Conservation (phyloP, 495 filamentous ascomycete species). For the Aspergillus kassunensis region DNA sequence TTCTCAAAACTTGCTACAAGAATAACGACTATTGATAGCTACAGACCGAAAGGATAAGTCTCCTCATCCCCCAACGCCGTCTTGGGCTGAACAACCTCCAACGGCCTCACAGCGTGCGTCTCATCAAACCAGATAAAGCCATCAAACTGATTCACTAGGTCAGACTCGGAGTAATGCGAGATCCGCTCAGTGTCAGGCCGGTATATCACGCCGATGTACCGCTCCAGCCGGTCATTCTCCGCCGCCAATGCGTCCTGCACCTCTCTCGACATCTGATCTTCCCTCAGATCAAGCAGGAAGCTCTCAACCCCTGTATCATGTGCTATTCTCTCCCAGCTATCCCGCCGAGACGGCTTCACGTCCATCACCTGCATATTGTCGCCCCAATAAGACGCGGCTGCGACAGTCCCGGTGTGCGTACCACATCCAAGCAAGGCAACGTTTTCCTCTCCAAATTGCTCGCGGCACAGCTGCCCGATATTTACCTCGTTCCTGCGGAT, state of each 20-base stretch:
- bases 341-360: conserved; percentile 36
- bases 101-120: conserved; percentile 46
- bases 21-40: neutral
- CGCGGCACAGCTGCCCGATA: conserved; percentile 53
- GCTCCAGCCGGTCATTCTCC: conserved; percentile 40
- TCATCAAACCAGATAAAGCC: conserved; percentile 55
- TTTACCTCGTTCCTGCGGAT: conserved; percentile 47
- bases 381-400: conserved; percentile 53
- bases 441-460: conserved; percentile 42
- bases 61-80: conserved; percentile 44
- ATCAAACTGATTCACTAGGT: conserved; percentile 54
- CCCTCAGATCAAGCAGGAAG: conserved; percentile 50
- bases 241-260: conserved; percentile 37
- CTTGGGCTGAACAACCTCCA: conserved; percentile 50
- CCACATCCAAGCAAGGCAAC: conserved; percentile 52
- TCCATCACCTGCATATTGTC: conserved; percentile 54
- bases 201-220: conserved; percentile 62
- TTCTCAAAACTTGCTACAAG: no score
- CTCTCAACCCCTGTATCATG: conserved; percentile 42
- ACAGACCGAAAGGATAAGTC: conserved; percentile 58
- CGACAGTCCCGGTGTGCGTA: conserved; percentile 54
- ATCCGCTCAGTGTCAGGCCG: conserved; percentile 49
- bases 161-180: conserved; percentile 53
- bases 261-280: conserved; percentile 27
- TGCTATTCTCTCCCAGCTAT: conserved; percentile 45